These are phyloP conservation scores for Cercophora newfieldiana DNA, from an alignment of 495 filamentous ascomycete species.

Conservation along the genomic window DNA sequence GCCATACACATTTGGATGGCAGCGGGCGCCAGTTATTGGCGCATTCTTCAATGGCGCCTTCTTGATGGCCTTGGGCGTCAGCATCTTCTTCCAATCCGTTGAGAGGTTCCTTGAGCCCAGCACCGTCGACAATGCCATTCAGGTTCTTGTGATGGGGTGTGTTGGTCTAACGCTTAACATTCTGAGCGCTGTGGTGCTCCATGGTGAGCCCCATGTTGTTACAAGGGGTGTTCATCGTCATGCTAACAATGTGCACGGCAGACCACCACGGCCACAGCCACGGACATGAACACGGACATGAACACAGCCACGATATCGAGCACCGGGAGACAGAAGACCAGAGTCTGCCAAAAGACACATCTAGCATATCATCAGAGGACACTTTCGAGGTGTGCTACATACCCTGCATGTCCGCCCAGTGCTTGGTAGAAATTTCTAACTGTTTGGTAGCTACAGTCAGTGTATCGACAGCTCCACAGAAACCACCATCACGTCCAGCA, in stretches of 20 bases:
- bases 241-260: neutral
- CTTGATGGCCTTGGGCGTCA: constrained; percentile 83
- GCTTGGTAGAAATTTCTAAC: neutral
- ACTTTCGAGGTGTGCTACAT: neutral
- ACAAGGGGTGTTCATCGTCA: neutral
- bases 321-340: neutral
- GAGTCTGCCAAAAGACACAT: neutral
- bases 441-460: constrained; percentile 30
- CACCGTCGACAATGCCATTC: constrained; percentile 64
- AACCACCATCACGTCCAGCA: constrained; percentile 52
- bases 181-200: constrained; percentile 76
- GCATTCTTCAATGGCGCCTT: constrained; percentile 97
- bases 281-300: constrained; percentile 35
- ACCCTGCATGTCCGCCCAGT: no score
- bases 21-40: constrained; percentile 86
- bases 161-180: constrained; percentile 82
- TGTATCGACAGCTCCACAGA: constrained; percentile 57
- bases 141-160: constrained; percentile 80
- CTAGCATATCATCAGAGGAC: neutral
- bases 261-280: constrained; percentile 40
- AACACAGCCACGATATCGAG: constrained; percentile 32
- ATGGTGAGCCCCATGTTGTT: constrained; percentile 52
- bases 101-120: constrained; percentile 69
- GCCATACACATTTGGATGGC: constrained; percentile 64
- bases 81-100: constrained; percentile 89